Evolutionary conservation across 75 land plant species (phyloP), one percentile per base, ranked within the genome.

Genomic region (Azolla pinnata): DNA sequence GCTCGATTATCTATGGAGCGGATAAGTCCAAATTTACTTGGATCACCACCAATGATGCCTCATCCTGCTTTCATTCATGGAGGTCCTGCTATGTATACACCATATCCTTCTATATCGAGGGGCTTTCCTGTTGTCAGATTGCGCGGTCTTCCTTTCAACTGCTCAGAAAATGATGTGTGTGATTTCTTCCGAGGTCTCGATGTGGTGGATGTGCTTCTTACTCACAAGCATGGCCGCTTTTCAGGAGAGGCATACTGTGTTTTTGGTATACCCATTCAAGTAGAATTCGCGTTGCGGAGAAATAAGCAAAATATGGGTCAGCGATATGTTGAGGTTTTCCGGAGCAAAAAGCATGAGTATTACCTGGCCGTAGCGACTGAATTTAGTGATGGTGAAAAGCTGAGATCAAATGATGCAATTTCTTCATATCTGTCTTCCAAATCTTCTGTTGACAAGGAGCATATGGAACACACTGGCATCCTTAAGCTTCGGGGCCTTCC

Each of bases 131-230:
- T 86, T 30, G 90, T 90, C 24, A 67, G 79, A 7, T 55, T 81
- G 42, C 82, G 82, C n/a, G 96, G 87, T 25, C 81, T 85, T 42
- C 96, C 96, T 12, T 86, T 86, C 63, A 82, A 86, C 50, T 90
- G 96, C 68, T 53, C 69, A 12, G 90, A 63, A 56, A 63, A 56
- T 49, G 73, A 70, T 45, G 67, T 70, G 14, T 63, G 55, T 35
- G 87, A 83, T 31, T 86, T 90, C 73, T 79, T 90, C 45, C 77
- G 59, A 49, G 82, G 90, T 23, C 57, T 85, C 48, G 90, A 85
- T 56, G 73, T 90, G 10, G 79, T 85, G 44, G 96, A 86, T 64
- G 75, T 90, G 8, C 71, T 90, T 34, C 80, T 90, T 31, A 79
- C 82, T 19, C 90, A 81, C 54, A 90, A 76, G 58, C 62, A 68